Conservation (phyloP, 768 basidiomycete genomes). For the Leccinum uliginosum region DNA sequence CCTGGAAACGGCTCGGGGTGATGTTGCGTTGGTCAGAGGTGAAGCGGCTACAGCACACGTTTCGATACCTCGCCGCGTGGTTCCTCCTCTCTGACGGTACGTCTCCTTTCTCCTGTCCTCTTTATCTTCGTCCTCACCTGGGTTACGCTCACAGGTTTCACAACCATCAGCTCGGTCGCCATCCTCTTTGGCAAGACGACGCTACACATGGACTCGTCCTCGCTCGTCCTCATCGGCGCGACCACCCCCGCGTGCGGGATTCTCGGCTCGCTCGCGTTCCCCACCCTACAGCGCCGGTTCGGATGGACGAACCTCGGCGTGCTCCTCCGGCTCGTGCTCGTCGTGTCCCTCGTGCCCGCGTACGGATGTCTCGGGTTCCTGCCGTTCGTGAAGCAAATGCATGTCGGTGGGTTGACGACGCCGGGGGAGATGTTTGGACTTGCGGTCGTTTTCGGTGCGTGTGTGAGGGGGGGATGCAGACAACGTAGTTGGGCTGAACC, state of each 20-base stretch:
- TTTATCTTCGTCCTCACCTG: not conserved
- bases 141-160: conserved; percentile 54
- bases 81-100: conserved; percentile 89
- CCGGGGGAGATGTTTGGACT: conserved; percentile 82
- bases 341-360: conserved; percentile 63
- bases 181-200: conserved; percentile 90
- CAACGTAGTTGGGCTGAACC: not conserved
- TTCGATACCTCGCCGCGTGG: conserved; percentile 89
- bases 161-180: conserved; percentile 89
- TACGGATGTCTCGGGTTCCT: conserved; percentile 86
- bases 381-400: conserved; percentile 40
- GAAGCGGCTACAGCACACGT: conserved; percentile 73
- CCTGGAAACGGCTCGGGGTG: conserved; percentile 71
- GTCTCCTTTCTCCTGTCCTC: conserved; percentile 17
- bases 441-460: conserved; percentile 73
- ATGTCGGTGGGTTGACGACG: conserved; percentile 72
- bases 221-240: conserved; percentile 75
- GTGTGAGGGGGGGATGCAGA: not conserved
- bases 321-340: conserved; percentile 60
- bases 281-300: conserved; percentile 60
- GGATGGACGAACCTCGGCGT: conserved; percentile 65
- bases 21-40: conserved; percentile 78
- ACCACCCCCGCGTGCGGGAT: conserved; percentile 79
- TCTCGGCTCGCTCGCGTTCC: conserved; percentile 79
- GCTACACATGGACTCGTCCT: conserved; percentile 72